A percentile compares a stretch with the other conserved stretches of the same genome.
These are phyloP conservation scores for Ehretia macrophylla DNA, from an alignment of 257 asterid genomes.

Conservation along the genomic window DNA sequence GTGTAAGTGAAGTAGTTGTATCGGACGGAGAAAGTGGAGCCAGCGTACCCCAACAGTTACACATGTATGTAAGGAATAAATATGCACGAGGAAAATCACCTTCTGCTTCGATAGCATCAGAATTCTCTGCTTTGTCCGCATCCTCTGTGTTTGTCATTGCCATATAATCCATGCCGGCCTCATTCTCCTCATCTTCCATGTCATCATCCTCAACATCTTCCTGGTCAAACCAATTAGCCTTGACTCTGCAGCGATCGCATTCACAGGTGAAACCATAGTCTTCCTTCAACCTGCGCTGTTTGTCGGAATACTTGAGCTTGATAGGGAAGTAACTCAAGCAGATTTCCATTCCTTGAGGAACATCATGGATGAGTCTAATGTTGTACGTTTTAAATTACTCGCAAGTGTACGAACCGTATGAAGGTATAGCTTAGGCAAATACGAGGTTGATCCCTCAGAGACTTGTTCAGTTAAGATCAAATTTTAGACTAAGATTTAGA, in stretches of 20 bases:
- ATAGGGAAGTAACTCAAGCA: conserved; percentile 93
- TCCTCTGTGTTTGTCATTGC: too few relatives aligned
- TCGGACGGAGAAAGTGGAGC: conserved; percentile 66
- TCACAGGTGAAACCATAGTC: conserved; percentile 76
- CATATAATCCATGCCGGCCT: conserved; percentile 42
- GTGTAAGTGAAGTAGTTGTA: conserved; percentile 31
- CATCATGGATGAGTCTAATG: conserved; percentile 77
- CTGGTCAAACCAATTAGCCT: conserved; percentile 81
- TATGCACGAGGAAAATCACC: conserved; percentile 80
- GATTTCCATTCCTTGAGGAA: conserved; percentile 68
- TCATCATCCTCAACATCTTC: conserved; percentile 53
- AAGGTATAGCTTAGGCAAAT: too few relatives aligned
- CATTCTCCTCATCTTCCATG: conserved; percentile 17
- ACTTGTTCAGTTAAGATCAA: too few relatives aligned
- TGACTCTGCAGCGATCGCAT: conserved; percentile 95
- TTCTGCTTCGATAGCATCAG: conserved; percentile 22
- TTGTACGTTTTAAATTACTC: too few relatives aligned
- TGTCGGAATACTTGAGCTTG: conserved; percentile 61
- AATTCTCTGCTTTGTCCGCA: background rate
- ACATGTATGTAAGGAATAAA: conserved; percentile 76
- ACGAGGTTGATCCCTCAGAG: too few relatives aligned
- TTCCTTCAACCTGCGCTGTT: conserved; percentile 78
- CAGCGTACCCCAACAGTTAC: conserved; percentile 90
- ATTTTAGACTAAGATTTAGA: too few relatives aligned
- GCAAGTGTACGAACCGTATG: too few relatives aligned